Percentiles rank a stretch among this genome's conserved stretches.
Evolutionary conservation across 2,329 filamentous ascomycete genomes (phyloP).

Genomic region (Raffaelea deltoideospora): DNA sequence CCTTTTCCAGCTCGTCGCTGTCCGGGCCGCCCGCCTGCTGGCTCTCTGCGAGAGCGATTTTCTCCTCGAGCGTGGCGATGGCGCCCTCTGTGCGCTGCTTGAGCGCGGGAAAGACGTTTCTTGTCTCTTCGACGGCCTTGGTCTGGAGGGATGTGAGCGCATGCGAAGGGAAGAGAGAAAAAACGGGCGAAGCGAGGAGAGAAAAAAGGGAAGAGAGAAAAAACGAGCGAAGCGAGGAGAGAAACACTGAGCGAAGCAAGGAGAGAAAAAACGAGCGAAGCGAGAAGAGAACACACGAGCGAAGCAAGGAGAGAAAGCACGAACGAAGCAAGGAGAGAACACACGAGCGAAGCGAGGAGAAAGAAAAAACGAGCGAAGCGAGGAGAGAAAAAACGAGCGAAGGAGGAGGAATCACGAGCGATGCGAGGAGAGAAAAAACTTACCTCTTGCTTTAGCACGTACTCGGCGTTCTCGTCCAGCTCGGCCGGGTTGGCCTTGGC

Average conservation of each 20-base stretch:
- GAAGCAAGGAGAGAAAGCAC: neutral
- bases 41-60: slow-evolving; percentile 50
- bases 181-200: neutral
- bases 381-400: neutral
- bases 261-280: neutral
- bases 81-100: slow-evolving; percentile 57
- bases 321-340: too few relatives aligned
- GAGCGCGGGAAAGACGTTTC: slow-evolving; percentile 62
- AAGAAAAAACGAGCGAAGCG: too few relatives aligned
- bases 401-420: neutral
- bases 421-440: too few relatives aligned
- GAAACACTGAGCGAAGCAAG: neutral
- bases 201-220: neutral
- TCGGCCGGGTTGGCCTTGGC: slow-evolving; percentile 24
- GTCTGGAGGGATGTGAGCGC: slow-evolving; percentile 31
- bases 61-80: slow-evolving; percentile 56
- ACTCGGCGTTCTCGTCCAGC: slow-evolving; percentile 62
- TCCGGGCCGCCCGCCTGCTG: slow-evolving; percentile 18
- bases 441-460: slow-evolving; percentile 76
- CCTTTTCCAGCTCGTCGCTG: slow-evolving; percentile 36
- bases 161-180: neutral
- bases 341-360: too few relatives aligned
- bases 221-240: neutral
- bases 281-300: neutral
- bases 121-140: slow-evolving; percentile 74